Percentiles rank a stretch among this genome's conserved stretches.
Conservation (phyloP, 2,329 filamentous ascomycete genomes). For the Dactylonectria estremocensis region DNA sequence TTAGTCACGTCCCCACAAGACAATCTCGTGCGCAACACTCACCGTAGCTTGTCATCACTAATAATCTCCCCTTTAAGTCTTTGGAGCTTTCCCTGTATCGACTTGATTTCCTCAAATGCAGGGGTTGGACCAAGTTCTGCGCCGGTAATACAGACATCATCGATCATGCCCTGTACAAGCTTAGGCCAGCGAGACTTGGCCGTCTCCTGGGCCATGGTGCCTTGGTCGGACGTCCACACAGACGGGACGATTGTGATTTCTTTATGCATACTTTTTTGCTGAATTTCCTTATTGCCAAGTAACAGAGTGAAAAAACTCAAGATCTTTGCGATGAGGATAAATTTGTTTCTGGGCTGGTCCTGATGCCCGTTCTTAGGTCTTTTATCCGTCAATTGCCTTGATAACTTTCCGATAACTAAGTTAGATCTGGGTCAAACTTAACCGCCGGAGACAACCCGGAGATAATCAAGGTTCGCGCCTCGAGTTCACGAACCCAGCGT, state of each 20-base stretch:
- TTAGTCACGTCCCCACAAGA: background rate
- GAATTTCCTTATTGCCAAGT: constrained; percentile 11
- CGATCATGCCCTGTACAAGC: constrained; percentile 29
- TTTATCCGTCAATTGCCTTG: constrained; percentile 5
- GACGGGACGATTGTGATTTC: constrained; percentile 9
- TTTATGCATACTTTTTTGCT: constrained; percentile 13
- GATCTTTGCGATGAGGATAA: constrained; percentile 14
- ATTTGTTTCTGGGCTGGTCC: constrained; percentile 14
- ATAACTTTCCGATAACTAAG: constrained; percentile 3
- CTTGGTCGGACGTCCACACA: constrained; percentile 26
- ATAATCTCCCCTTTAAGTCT: constrained; percentile 15
- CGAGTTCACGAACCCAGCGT: constrained; percentile 1
- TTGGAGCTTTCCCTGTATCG: constrained; percentile 17
- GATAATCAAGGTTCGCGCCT: background rate
- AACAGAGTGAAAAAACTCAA: background rate
- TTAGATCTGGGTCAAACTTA: constrained; percentile 1
- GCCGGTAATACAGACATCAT: constrained; percentile 21
- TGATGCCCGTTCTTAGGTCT: constrained; percentile 11
- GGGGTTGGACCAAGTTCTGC: constrained; percentile 12
- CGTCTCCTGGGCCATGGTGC: constrained; percentile 26
- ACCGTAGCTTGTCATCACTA: constrained; percentile 17
- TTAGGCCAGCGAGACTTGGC: constrained; percentile 27
- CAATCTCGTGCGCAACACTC: constrained; percentile 12
- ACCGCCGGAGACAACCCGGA: constrained; percentile 15
- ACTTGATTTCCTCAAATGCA: constrained; percentile 18